phyloP scores from a whole-genome alignment of 169 alveolate genomes.

The Eimeria acervulina region DNA sequence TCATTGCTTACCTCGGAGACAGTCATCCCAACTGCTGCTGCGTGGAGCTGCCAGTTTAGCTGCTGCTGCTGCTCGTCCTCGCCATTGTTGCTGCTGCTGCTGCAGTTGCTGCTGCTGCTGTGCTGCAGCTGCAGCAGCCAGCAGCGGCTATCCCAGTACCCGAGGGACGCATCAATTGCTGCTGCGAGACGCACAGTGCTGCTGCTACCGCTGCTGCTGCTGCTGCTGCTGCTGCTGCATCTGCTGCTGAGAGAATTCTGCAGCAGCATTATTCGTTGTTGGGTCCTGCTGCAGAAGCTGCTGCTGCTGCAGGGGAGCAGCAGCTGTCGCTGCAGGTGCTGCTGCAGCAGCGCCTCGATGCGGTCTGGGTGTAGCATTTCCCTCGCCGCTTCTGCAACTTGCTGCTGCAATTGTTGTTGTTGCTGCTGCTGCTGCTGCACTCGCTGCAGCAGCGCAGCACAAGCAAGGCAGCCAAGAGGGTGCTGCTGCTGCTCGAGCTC shows the following conservation, averaged over 20 bases:
- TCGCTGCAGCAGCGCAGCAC: slow-evolving; percentile 18
- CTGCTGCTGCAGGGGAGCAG: neutral
- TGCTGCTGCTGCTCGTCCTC: slow-evolving; percentile 44
- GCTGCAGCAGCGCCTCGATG: slow-evolving; percentile 67
- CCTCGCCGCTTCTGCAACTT: slow-evolving; percentile 22
- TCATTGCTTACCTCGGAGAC: slow-evolving; percentile 22
- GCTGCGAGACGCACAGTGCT: neutral
- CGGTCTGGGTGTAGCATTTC: slow-evolving; percentile 59
- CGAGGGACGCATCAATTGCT: slow-evolving; percentile 31
- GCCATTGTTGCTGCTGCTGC: slow-evolving; percentile 13
- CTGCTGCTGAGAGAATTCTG: slow-evolving; percentile 45
- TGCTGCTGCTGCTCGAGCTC: slow-evolving; percentile 62
- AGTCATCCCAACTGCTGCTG: slow-evolving; percentile 58
- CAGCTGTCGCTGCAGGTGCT: slow-evolving; percentile 55
- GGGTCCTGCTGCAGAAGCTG: neutral
- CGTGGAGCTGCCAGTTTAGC: slow-evolving; percentile 51
- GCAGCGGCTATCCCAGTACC: slow-evolving; percentile 62
- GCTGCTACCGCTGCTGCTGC: slow-evolving; percentile 35
- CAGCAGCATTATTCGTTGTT: slow-evolving; percentile 3
- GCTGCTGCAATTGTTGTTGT: slow-evolving; percentile 33
- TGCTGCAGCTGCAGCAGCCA: slow-evolving; percentile 63
- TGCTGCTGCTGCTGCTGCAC: slow-evolving; percentile 54
- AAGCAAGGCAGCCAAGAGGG: slow-evolving; percentile 46
- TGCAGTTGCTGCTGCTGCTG: slow-evolving; percentile 58
- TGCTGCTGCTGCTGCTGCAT: slow-evolving; percentile 49